Evolutionary conservation across 345 rosid species (phyloP).

Genomic region (Camelina laxa): DNA sequence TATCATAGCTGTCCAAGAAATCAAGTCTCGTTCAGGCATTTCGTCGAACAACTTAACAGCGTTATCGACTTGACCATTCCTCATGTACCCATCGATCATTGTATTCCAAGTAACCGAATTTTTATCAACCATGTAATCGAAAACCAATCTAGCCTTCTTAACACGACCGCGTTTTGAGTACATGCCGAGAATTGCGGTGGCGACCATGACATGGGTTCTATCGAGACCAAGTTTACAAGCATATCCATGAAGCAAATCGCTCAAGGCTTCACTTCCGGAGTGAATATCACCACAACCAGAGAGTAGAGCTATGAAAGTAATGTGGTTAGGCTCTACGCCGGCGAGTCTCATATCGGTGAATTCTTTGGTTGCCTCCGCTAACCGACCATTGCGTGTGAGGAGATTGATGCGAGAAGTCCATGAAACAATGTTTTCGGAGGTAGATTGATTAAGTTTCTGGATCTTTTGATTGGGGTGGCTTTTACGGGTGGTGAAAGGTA

Average conservation of each 20-base stretch:
- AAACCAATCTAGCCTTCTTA: conserved; percentile 57
- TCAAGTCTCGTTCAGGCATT: conserved; percentile 62
- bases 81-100: conserved; percentile 72
- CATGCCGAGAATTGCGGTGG: conserved; percentile 70
- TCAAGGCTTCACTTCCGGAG: conserved; percentile 43
- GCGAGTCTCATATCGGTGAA: conserved; percentile 64
- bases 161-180: conserved; percentile 56
- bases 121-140: conserved; percentile 57
- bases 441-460: conserved; percentile 14
- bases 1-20: conserved; percentile 81
- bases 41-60: conserved; percentile 61
- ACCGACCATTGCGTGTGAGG: conserved; percentile 61
- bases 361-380: conserved; percentile 54
- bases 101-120: conserved; percentile 74
- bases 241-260: conserved; percentile 63
- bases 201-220: conserved; percentile 60
- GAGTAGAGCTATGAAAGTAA: conserved; percentile 60
- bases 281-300: conserved; percentile 61
- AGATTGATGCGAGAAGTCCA: conserved; percentile 81
- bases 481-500: conserved; percentile 32
- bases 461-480: conserved; percentile 22
- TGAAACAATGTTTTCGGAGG: conserved; percentile 48
- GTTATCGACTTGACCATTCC: conserved; percentile 44
- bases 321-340: conserved; percentile 67
- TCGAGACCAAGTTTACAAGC: conserved; percentile 65